Evolutionary conservation across 345 rosid genomes (phyloP).

Genomic region (Citrus reticulata): DNA sequence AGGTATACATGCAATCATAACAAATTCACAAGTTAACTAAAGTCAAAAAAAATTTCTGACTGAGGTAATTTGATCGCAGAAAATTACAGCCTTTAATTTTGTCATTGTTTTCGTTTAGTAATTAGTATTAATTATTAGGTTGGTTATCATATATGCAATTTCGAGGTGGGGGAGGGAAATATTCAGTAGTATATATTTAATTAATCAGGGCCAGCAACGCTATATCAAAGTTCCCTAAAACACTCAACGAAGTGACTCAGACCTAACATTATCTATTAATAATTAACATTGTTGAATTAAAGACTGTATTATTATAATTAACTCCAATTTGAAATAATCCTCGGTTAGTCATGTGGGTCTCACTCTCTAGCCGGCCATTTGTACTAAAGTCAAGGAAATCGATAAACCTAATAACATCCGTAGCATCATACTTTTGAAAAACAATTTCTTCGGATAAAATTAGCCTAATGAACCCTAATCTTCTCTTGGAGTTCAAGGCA

Average conservation of each 20-base stretch:
- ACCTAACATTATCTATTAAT: conserved; percentile 15
- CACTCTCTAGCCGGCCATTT: conserved; percentile 4
- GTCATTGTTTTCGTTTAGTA: background rate
- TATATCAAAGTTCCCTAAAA: background rate
- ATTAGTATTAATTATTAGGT: background rate
- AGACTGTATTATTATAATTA: background rate
- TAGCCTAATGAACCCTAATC: background rate
- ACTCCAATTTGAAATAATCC: background rate
- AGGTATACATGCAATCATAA: background rate
- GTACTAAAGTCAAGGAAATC: background rate
- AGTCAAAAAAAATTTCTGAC: background rate
- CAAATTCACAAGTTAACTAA: background rate
- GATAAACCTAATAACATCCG: conserved; percentile 1
- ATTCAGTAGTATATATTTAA: too few relatives aligned
- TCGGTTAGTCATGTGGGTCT: conserved; percentile 11
- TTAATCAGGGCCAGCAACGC: background rate
- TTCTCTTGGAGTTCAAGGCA: background rate
- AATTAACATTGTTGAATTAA: background rate
- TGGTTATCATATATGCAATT: background rate
- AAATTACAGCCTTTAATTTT: background rate
- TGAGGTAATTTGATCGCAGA: background rate
- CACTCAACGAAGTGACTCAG: conserved; percentile 4
- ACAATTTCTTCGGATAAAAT: background rate
- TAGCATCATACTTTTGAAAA: background rate
- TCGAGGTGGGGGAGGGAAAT: background rate